Conservation (phyloP, 805 yeast species). For the Metschnikowia sp. region DNA sequence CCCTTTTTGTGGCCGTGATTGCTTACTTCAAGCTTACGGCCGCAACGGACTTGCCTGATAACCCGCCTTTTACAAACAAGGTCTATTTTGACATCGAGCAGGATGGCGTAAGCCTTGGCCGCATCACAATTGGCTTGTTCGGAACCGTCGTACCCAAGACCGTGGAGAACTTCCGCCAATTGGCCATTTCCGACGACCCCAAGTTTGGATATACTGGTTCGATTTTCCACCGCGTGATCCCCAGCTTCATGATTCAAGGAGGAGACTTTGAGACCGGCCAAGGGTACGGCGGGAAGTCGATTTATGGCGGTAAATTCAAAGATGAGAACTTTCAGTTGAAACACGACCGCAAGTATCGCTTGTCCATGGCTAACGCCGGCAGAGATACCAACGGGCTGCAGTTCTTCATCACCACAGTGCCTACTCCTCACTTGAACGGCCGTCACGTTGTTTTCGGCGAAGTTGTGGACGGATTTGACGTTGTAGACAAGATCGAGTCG, state of each 20-base stretch:
- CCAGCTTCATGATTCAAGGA: slow-evolving; percentile 79
- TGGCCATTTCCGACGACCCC: slow-evolving; percentile 61
- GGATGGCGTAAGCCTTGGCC: slow-evolving; percentile 74
- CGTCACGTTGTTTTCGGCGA: slow-evolving; percentile 96
- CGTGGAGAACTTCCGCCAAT: slow-evolving; percentile 80
- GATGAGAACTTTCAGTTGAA: slow-evolving; percentile 76
- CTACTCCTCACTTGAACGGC: slow-evolving; percentile 89
- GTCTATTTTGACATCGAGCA: slow-evolving; percentile 85
- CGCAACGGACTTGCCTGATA: slow-evolving; percentile 24
- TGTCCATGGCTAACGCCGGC: slow-evolving; percentile 82
- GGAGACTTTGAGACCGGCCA: slow-evolving; percentile 75
- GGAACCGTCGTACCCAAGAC: slow-evolving; percentile 87
- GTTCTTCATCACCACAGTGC: slow-evolving; percentile 90
- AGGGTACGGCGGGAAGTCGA: slow-evolving; percentile 80
- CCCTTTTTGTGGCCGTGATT: slow-evolving; percentile 12
- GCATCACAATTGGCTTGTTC: slow-evolving; percentile 81
- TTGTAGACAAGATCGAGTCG: slow-evolving; percentile 69
- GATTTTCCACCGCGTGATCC: slow-evolving; percentile 69
- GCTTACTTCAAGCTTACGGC: slow-evolving; percentile 13
- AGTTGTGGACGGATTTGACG: slow-evolving; percentile 86
- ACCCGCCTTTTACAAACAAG: slow-evolving; percentile 65
- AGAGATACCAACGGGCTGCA: slow-evolving; percentile 84
- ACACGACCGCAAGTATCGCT: slow-evolving; percentile 65
- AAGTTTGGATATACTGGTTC: slow-evolving; percentile 60
- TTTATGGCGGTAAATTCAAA: slow-evolving; percentile 66